Percentiles rank a stretch among this genome's conserved stretches.
Evolutionary conservation across 2,329 filamentous ascomycete genomes (phyloP).

Genomic region (Penicillium aurantiogriseum): DNA sequence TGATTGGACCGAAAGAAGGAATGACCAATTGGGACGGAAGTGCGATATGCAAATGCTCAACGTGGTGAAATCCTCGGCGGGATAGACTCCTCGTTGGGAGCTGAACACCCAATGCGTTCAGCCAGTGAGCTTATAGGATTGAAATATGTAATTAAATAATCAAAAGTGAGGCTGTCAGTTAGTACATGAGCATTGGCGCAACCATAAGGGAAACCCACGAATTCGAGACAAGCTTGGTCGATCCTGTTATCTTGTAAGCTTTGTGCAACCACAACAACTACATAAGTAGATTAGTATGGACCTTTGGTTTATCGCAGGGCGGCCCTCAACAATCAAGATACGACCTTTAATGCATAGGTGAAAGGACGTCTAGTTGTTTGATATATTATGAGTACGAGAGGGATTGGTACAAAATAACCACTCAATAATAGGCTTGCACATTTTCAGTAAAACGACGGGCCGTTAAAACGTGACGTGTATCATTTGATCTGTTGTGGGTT

Average conservation of each 20-base stretch:
- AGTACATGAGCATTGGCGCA: constrained; percentile 7
- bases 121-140: constrained; percentile 65
- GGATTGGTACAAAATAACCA: too few species aligned
- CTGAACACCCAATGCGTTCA: constrained; percentile 46
- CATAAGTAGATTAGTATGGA: not conserved
- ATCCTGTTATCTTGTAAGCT: constrained; percentile 50
- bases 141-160: constrained; percentile 90
- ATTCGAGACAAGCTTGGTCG: constrained; percentile 87
- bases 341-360: too few species aligned
- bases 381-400: too few species aligned
- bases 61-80: constrained; percentile 94
- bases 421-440: too few species aligned
- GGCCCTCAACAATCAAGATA: too few species aligned
- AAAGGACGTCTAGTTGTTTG: too few species aligned
- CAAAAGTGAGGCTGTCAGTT: constrained; percentile 60
- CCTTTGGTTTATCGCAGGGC: too few species aligned
- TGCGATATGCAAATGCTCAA: constrained; percentile 40
- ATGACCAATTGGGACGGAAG: too few species aligned
- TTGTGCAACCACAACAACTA: not conserved
- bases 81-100: constrained; percentile 81
- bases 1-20: too few species aligned
- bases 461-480: too few species aligned
- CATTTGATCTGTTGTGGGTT: too few species aligned
- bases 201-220: constrained; percentile 60
- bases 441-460: too few species aligned